These are phyloP conservation scores for Microdochium paspali DNA, from an alignment of 2,329 filamentous ascomycete species.

Conservation along the genomic window DNA sequence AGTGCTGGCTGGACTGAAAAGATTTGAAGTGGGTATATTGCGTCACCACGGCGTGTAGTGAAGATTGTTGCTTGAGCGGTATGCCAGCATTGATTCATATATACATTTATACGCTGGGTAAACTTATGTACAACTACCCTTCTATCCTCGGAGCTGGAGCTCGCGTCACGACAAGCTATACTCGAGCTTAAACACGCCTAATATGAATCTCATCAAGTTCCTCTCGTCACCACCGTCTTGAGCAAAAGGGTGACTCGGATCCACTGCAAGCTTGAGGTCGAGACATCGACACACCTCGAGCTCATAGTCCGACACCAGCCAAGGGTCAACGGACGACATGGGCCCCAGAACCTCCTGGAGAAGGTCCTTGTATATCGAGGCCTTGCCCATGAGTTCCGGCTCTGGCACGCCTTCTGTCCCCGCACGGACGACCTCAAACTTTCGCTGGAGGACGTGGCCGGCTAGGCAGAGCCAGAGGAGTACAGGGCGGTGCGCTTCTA, in stretches of 20 bases:
- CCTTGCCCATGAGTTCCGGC: neutral
- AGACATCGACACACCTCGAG: neutral
- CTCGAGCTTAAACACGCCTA: conserved; percentile 1
- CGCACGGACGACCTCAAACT: neutral
- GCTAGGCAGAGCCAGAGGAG: neutral
- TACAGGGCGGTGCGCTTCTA: neutral
- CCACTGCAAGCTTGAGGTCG: neutral
- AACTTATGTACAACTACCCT: neutral
- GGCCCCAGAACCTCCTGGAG: neutral
- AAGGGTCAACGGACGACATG: neutral
- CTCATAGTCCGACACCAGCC: neutral
- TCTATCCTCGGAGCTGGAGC: no score
- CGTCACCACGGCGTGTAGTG: no score
- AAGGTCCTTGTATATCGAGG: neutral
- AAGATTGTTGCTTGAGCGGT: no score
- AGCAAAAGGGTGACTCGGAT: neutral
- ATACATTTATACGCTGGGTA: neutral
- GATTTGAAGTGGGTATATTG: no score
- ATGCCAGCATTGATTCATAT: neutral
- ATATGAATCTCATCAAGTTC: neutral
- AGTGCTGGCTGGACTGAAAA: no score
- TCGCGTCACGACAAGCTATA: neutral
- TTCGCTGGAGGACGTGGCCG: neutral
- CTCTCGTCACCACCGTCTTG: neutral
- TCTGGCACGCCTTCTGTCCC: neutral